A percentile compares a stretch with the other conserved stretches of the same genome.
Conservation (phyloP, 78 protist species). For the Dictyostelium firmibasis region DNA sequence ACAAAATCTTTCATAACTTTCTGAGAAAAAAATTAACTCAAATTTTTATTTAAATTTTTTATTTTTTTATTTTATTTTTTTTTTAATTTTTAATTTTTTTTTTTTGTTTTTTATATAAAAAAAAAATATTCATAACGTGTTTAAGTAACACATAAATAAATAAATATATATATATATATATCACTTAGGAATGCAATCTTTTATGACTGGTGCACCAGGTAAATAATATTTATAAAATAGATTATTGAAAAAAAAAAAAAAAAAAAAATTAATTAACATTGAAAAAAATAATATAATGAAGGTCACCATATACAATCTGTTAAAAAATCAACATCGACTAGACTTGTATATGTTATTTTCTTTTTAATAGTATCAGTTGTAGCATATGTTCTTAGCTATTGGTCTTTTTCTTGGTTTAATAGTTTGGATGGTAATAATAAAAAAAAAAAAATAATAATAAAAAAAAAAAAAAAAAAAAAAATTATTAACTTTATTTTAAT, state of each 20-base stretch:
- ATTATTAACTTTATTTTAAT: not conserved
- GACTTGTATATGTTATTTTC: constrained; percentile 36
- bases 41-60: not conserved
- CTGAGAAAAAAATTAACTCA: not conserved
- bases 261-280: no score
- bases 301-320: not conserved
- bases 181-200: not conserved
- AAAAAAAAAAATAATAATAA: no score
- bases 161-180: not conserved
- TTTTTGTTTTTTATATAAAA: not conserved
- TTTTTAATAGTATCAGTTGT: constrained; percentile 41
- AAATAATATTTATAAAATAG: not conserved
- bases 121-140: not conserved
- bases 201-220: not conserved
- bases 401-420: constrained; percentile 25
- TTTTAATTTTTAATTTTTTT: not conserved
- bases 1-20: not conserved
- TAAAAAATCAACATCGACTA: constrained; percentile 65
- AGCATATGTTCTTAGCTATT: constrained; percentile 51
- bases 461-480: not conserved
- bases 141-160: not conserved
- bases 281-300: not conserved
- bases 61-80: not conserved
- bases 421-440: constrained; percentile 28
- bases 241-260: not conserved